These are phyloP conservation scores for Saccharomyces hybrid DNA, from an alignment of 1,139 yeast species.

Conservation along the genomic window DNA sequence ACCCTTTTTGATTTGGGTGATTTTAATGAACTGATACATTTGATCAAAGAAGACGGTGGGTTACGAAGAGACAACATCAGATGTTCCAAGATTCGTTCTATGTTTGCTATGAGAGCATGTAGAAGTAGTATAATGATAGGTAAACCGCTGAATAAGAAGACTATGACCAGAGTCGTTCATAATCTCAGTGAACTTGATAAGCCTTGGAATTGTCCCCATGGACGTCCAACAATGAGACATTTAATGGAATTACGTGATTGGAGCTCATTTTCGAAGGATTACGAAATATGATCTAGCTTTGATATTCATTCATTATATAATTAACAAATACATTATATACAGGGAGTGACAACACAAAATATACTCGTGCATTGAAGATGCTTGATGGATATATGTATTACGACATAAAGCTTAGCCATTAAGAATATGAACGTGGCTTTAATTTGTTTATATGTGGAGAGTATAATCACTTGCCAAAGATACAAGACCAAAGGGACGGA, in stretches of 20 bases:
- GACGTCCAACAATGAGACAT: slow-evolving; percentile 94
- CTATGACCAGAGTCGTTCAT: slow-evolving; percentile 62
- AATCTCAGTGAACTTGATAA: slow-evolving; percentile 67
- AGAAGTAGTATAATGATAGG: slow-evolving; percentile 93
- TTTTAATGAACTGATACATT: slow-evolving; percentile 64
- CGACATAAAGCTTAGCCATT: background rate
- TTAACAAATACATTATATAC: background rate
- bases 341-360: background rate
- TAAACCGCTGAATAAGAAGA: slow-evolving; percentile 44
- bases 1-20: slow-evolving; percentile 61
- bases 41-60: slow-evolving; percentile 42
- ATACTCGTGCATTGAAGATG: background rate
- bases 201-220: slow-evolving; percentile 99
- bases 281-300: slow-evolving; percentile 13
- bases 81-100: slow-evolving; percentile 70
- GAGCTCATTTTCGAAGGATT: slow-evolving; percentile 40
- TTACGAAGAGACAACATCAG: slow-evolving; percentile 37
- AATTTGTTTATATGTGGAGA: background rate
- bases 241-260: slow-evolving; percentile 53
- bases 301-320: background rate
- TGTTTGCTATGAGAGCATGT: slow-evolving; percentile 94
- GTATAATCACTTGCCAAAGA: background rate
- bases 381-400: background rate
- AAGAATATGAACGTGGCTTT: background rate
- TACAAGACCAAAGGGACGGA: background rate